Percentiles rank a stretch among this genome's conserved stretches.
These are phyloP conservation scores for Tulasnella sp. DNA, from an alignment of 768 basidiomycete species.

Conservation along the genomic window DNA sequence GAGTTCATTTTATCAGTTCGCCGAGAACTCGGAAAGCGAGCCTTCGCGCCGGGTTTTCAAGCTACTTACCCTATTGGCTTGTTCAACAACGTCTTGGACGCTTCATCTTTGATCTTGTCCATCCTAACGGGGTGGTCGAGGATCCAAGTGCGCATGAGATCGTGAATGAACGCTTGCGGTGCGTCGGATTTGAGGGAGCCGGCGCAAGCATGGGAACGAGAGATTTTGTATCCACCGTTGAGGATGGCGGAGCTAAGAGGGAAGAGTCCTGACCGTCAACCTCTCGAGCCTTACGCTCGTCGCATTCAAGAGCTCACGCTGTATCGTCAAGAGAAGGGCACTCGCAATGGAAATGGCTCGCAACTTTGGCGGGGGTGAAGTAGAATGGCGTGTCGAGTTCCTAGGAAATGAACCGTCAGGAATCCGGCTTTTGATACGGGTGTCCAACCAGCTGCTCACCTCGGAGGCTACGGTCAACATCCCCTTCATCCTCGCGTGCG, in stretches of 20 bases:
- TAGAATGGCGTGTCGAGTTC: constrained; percentile 78
- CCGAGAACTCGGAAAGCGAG: not conserved
- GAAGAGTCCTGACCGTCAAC: not conserved
- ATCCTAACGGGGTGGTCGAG: constrained; percentile 76
- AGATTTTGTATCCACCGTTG: constrained; percentile 76
- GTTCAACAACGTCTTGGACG: constrained; percentile 64
- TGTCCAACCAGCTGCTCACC: constrained; percentile 44
- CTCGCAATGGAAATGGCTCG: constrained; percentile 75
- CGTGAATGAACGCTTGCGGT: constrained; percentile 63
- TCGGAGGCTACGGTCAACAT: constrained; percentile 91
- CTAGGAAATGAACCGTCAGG: constrained; percentile 41
- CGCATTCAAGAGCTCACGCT: no score
- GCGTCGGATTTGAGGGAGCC: constrained; percentile 93
- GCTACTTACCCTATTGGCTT: constrained; percentile 61
- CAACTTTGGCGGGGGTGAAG: constrained; percentile 77
- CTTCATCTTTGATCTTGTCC: constrained; percentile 72
- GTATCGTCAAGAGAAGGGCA: constrained; percentile 73
- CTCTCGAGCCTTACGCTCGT: not conserved
- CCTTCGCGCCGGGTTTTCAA: not conserved
- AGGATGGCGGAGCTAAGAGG: constrained; percentile 75
- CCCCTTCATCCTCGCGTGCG: constrained; percentile 81
- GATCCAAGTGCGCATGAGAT: constrained; percentile 82
- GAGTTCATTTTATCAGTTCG: constrained; percentile 22
- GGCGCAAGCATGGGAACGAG: constrained; percentile 83
- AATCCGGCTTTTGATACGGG: not conserved